These are phyloP conservation scores for Apophysomyces ossiformis DNA, from an alignment of 371 early-diverging fungal species.

Conservation along the genomic window DNA sequence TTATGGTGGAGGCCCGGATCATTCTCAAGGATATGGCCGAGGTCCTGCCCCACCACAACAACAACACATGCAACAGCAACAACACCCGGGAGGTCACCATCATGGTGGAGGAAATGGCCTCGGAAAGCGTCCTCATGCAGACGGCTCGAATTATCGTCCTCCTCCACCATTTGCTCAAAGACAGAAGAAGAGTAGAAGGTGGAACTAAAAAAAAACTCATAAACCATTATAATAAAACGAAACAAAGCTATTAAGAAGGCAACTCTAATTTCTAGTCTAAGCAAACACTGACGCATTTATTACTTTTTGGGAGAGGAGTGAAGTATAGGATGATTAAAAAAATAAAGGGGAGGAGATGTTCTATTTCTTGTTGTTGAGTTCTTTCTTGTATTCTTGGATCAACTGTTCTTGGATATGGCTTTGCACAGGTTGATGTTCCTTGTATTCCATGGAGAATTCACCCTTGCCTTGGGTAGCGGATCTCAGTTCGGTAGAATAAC, in stretches of 20 bases:
- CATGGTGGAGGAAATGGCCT: not conserved
- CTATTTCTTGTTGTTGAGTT: constrained; percentile 31
- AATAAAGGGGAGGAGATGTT: not conserved
- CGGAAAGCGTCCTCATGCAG: constrained; percentile 10
- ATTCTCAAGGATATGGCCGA: constrained; percentile 24
- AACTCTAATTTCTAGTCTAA: not conserved
- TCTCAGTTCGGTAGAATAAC: constrained; percentile 95
- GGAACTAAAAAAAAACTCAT: not conserved
- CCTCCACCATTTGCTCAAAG: constrained; percentile 27
- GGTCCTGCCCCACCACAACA: constrained; percentile 8
- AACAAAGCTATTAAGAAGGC: not conserved
- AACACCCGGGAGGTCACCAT: constrained; percentile 3
- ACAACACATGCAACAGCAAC: constrained; percentile 9
- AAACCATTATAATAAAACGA: not conserved
- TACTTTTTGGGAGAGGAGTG: not conserved
- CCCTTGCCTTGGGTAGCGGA: constrained; percentile 97
- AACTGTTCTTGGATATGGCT: constrained; percentile 84
- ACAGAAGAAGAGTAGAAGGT: constrained; percentile 12
- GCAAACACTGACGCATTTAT: not conserved
- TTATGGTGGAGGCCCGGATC: not conserved
- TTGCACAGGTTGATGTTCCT: constrained; percentile 83
- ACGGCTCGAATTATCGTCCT: constrained; percentile 25
- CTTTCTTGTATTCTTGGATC: constrained; percentile 75
- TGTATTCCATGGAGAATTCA: constrained; percentile 98
- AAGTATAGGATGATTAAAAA: constrained; percentile 1